Evolutionary conservation across 1,284 basidiomycete species (phyloP).

Genomic region (Trametes versicolor): DNA sequence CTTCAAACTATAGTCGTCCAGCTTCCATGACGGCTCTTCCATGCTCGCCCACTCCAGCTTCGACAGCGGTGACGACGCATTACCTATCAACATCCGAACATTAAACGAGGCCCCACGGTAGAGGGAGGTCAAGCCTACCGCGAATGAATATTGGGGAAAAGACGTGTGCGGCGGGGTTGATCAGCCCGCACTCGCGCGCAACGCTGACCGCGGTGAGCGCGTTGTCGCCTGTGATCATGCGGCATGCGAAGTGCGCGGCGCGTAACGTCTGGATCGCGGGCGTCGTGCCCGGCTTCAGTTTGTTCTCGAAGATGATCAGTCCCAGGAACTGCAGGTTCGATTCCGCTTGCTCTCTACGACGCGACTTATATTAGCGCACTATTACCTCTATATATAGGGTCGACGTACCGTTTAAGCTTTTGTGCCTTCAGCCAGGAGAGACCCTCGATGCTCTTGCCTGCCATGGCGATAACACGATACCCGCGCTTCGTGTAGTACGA

Average conservation of each 20-base stretch:
- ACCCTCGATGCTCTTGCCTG: conserved; percentile 94
- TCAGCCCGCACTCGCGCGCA: conserved; percentile 92
- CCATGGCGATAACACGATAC: conserved; percentile 98
- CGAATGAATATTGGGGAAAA: conserved; percentile 87
- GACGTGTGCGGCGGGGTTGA: conserved; percentile 92
- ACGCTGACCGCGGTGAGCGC: conserved; percentile 97
- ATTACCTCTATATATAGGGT: not conserved
- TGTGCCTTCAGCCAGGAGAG: conserved; percentile 98
- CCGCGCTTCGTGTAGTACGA: conserved; percentile 98
- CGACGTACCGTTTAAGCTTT: conserved; percentile 86
- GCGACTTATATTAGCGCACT: not conserved
- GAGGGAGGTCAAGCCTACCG: conserved; percentile 56
- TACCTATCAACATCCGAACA: conserved; percentile 54
- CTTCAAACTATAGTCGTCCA: conserved; percentile 91
- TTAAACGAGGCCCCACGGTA: too few relatives aligned
- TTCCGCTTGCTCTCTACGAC: conserved; percentile 90
- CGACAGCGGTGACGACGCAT: conserved; percentile 67
- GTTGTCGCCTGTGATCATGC: conserved; percentile 99
- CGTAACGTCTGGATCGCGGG: conserved; percentile 93
- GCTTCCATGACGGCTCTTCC: conserved; percentile 87
- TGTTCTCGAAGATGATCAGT: conserved; percentile 98
- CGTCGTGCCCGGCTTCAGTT: conserved; percentile 93
- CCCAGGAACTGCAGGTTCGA: conserved; percentile 93
- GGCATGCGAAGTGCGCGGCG: conserved; percentile 90
- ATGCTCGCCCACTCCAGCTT: conserved; percentile 92